A percentile compares a stretch with the other conserved stretches of the same genome.
These are phyloP conservation scores for Metschnikowia continentalis DNA, from an alignment of 805 yeast genomes.

Conservation along the genomic window DNA sequence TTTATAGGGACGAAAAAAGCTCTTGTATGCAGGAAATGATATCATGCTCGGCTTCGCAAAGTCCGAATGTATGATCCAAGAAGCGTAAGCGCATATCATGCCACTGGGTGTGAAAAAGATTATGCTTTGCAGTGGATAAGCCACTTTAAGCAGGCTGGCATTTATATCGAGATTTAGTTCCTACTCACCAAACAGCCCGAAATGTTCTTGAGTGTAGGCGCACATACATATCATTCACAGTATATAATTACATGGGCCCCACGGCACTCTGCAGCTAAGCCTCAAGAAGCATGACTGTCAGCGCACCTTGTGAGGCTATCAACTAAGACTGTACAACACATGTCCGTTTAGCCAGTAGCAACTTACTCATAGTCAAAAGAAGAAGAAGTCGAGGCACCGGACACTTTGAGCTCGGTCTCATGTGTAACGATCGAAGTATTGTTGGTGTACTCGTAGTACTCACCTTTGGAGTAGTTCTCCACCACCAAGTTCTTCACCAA, in stretches of 20 bases:
- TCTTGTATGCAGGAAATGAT: slow-evolving; percentile 6
- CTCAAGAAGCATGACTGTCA: neutral
- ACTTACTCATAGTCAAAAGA: neutral
- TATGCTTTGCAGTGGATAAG: neutral
- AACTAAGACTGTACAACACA: neutral
- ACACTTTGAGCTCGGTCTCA: neutral
- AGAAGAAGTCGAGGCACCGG: no score
- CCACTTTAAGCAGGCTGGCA: neutral
- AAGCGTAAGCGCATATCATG: slow-evolving; percentile 3
- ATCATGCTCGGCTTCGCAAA: slow-evolving; percentile 16
- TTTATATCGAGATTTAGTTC: neutral
- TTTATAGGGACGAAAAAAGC: slow-evolving; percentile 6
- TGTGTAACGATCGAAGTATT: neutral
- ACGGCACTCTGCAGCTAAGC: neutral
- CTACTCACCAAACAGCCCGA: neutral
- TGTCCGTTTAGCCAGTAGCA: neutral
- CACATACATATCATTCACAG: neutral
- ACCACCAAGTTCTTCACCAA: slow-evolving; percentile 19
- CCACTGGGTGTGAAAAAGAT: neutral
- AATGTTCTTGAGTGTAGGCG: neutral
- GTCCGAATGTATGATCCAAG: slow-evolving; percentile 11
- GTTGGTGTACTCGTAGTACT: slow-evolving; percentile 27
- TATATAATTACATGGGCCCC: neutral
- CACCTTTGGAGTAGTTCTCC: slow-evolving; percentile 29
- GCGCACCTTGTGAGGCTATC: neutral